These are phyloP conservation scores for Clathrospora elynae DNA, from an alignment of 2,329 filamentous ascomycete species.

Conservation along the genomic window DNA sequence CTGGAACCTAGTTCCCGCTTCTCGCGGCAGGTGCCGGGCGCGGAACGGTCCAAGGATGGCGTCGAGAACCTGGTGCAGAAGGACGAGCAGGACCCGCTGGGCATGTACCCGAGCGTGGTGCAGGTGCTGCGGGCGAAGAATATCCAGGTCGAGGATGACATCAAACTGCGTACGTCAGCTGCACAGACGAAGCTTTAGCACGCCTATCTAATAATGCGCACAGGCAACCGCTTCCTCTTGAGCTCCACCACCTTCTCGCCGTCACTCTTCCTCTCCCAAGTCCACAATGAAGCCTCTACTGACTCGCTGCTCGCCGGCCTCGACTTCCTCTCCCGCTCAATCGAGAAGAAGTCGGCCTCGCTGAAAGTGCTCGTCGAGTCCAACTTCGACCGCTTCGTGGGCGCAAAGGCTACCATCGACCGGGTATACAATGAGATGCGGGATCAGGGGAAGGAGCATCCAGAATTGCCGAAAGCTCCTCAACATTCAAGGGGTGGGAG, in stretches of 20 bases:
- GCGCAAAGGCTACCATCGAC: slow-evolving; percentile 96
- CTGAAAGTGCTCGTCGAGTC: slow-evolving; percentile 95
- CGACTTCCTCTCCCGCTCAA: slow-evolving; percentile 84
- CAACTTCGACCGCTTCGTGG: slow-evolving; percentile 97
- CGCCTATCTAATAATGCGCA: slow-evolving; percentile 17
- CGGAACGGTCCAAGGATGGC: slow-evolving; percentile 70
- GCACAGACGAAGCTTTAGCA: slow-evolving; percentile 5
- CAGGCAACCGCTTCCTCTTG: slow-evolving; percentile 88
- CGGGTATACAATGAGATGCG: slow-evolving; percentile 98
- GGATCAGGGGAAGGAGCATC: slow-evolving; percentile 64
- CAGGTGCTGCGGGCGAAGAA: slow-evolving; percentile 76
- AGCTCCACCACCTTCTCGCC: slow-evolving; percentile 97
- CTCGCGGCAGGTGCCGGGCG: slow-evolving; percentile 69
- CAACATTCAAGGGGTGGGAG: slow-evolving; percentile 70
- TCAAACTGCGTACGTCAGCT: slow-evolving; percentile 71
- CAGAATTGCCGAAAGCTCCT: slow-evolving; percentile 40
- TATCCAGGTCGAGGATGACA: slow-evolving; percentile 82
- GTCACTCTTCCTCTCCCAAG: slow-evolving; percentile 86
- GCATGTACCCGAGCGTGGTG: slow-evolving; percentile 85
- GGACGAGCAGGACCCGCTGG: slow-evolving; percentile 91
- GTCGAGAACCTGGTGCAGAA: slow-evolving; percentile 80
- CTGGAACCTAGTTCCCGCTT: slow-evolving; percentile 76
- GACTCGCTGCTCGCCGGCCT: slow-evolving; percentile 79
- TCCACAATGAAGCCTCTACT: slow-evolving; percentile 85
- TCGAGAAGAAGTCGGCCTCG: slow-evolving; percentile 96